phyloP scores from a whole-genome alignment of 2,329 filamentous ascomycete genomes.

The Madurella mycetomatis region DNA sequence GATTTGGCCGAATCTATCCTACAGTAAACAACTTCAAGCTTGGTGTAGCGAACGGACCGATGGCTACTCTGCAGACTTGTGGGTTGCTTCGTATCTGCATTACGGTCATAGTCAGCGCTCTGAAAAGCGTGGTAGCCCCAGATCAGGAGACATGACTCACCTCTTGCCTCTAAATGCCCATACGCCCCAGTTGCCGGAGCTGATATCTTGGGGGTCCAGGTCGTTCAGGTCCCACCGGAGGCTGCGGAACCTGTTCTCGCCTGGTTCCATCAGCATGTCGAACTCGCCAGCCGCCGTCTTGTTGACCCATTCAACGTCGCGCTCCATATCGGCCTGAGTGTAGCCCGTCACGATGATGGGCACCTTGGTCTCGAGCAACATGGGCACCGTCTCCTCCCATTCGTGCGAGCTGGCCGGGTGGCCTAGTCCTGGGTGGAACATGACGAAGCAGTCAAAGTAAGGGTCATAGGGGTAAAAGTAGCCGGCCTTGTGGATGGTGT shows the following conservation, averaged over 20 bases:
- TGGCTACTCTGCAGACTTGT: constrained; percentile 32
- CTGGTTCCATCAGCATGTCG: constrained; percentile 84
- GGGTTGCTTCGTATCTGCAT: constrained; percentile 59
- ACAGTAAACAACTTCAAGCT: constrained; percentile 28
- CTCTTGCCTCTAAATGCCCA: constrained; percentile 98
- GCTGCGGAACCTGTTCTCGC: constrained; percentile 91
- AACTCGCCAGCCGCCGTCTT: constrained; percentile 85
- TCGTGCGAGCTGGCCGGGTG: constrained; percentile 91
- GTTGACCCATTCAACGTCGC: constrained; percentile 86
- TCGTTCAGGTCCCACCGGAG: constrained; percentile 97
- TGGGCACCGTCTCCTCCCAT: constrained; percentile 86
- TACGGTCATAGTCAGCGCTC: constrained; percentile 30
- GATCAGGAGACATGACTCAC: constrained; percentile 44
- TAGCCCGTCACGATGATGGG: constrained; percentile 94
- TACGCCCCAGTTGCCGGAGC: constrained; percentile 92
- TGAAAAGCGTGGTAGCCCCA: not conserved
- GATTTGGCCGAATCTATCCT: constrained; percentile 4
- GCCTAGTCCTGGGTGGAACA: constrained; percentile 94
- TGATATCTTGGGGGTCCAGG: constrained; percentile 87
- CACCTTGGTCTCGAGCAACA: constrained; percentile 90
- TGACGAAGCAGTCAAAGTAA: constrained; percentile 95
- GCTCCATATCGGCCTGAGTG: constrained; percentile 89
- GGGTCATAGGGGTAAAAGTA: constrained; percentile 94
- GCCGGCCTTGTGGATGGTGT: constrained; percentile 87
- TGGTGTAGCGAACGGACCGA: not conserved